Percentiles rank a stretch among this genome's conserved stretches.
These are phyloP conservation scores for Camptophora hylomeconis DNA, from an alignment of 2,329 filamentous ascomycete genomes.

Conservation along the genomic window DNA sequence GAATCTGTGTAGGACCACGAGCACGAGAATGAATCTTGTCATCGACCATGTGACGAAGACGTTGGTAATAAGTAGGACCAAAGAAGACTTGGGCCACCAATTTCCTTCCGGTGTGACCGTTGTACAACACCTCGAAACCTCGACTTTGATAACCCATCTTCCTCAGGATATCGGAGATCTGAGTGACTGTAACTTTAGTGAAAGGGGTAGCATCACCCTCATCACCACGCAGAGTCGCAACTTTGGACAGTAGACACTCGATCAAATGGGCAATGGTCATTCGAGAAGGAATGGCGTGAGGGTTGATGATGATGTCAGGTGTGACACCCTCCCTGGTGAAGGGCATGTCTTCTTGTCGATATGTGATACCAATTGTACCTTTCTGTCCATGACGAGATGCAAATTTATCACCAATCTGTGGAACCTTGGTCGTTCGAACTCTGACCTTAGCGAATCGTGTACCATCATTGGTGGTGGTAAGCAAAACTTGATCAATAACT, in stretches of 20 bases:
- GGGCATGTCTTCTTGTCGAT: constrained; percentile 96
- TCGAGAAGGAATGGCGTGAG: constrained; percentile 97
- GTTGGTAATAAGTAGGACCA: constrained; percentile 96
- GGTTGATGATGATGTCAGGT: constrained; percentile 96
- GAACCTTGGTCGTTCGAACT: constrained; percentile 92
- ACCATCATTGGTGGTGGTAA: constrained; percentile 90
- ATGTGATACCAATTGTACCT: constrained; percentile 97
- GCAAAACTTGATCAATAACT: constrained; percentile 83
- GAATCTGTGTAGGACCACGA: constrained; percentile 88
- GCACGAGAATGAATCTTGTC: constrained; percentile 99
- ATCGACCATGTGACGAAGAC: constrained; percentile 97
- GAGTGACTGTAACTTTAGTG: constrained; percentile 92
- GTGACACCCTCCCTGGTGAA: constrained; percentile 85
- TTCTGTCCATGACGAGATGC: constrained; percentile 98
- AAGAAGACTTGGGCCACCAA: constrained; percentile 90
- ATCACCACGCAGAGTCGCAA: constrained; percentile 80
- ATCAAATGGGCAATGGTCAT: constrained; percentile 99
- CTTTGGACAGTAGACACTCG: constrained; percentile 94
- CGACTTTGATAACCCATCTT: constrained; percentile 91
- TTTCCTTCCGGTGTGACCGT: constrained; percentile 92
- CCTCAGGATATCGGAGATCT: constrained; percentile 72
- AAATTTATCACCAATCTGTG: constrained; percentile 98
- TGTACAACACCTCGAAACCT: constrained; percentile 98
- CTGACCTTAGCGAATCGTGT: constrained; percentile 94
- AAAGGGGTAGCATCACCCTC: constrained; percentile 97